Evolutionary conservation across 1,139 yeast species (phyloP), one percentile per base, ranked within the genome.

Genomic region (Geotrichum reessii): DNA sequence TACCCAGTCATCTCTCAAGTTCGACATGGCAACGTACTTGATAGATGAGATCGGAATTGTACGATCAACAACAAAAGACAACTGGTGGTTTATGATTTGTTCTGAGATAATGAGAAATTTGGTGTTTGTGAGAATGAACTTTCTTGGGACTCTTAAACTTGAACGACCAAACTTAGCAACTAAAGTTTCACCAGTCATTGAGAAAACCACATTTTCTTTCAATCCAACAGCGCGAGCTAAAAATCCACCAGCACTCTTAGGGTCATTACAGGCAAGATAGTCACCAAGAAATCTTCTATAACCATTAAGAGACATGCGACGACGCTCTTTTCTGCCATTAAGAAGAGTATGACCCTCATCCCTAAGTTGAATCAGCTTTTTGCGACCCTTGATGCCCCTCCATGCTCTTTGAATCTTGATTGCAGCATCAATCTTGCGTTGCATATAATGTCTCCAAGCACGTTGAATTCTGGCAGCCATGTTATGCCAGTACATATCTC

Each of bases 391-490:
- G 70, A 83, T 83, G 62, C 82, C 85, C 71, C 95, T 83, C 87
- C 96, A 90, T 27, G 55, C 55, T 63, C 86, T 81, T 75, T 95
- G 99, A 52, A 93, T 84, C 55, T 80, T 81, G 63, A 81, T 84
- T 0, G 97, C 98, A 27, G 96, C 93, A 68, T 90, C 96, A 61
- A 85, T 87, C 73, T 92, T 52, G 69, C 89, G 80, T 70, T 85
- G 85, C 62, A 86, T 75, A 70, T 87, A 89, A 66, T 89, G 79
- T 76, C 99, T 82, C 92, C 97, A 91, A 4, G 99, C 98, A 65
- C 98, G 82, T 76, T 95, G 99, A 66, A 95, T 93, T 67, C 96
- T 82, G 1, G 96, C 92, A 2, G 99, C 99, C 96, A 93, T 95
- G 67, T 89, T 90, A 70, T 91, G 95, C 99, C 99, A 95, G 71